These are phyloP conservation scores for Neofusicoccum parvum DNA, from an alignment of 2,329 filamentous ascomycete genomes.

Conservation along the genomic window DNA sequence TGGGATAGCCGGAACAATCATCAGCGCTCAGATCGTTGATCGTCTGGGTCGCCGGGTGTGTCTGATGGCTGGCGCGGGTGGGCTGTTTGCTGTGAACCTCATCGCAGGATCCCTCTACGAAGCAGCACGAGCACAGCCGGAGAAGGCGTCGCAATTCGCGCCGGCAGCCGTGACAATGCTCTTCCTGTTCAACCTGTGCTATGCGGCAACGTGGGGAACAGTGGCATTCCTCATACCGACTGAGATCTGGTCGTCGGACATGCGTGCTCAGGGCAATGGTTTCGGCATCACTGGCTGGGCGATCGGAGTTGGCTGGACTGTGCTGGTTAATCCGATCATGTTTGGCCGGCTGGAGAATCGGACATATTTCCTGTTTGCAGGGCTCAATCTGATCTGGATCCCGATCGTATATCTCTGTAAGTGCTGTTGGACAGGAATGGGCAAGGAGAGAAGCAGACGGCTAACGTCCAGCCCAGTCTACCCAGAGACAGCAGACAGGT, in stretches of 20 bases:
- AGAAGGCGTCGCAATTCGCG: constrained; percentile 42
- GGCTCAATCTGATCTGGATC: constrained; percentile 54
- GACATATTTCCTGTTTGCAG: constrained; percentile 57
- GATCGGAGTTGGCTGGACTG: constrained; percentile 58
- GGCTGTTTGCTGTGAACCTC: constrained; percentile 46
- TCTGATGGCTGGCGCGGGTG: constrained; percentile 43
- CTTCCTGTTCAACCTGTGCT: constrained; percentile 55
- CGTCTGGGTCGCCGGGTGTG: constrained; percentile 49
- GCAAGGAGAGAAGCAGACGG: not conserved
- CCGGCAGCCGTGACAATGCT: constrained; percentile 52
- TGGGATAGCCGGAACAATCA: constrained; percentile 55
- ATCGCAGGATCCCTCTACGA: constrained; percentile 33
- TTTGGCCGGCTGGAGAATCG: constrained; percentile 50
- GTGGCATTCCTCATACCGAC: constrained; percentile 55
- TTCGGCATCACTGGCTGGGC: constrained; percentile 64
- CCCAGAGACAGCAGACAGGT: constrained; percentile 49
- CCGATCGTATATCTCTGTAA: constrained; percentile 51
- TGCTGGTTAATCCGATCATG: constrained; percentile 57
- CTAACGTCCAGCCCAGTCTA: constrained; percentile 32
- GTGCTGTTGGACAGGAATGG: not conserved
- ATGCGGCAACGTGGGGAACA: constrained; percentile 55
- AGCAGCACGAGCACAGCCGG: constrained; percentile 20
- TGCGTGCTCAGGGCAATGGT: constrained; percentile 61
- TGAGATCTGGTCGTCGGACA: constrained; percentile 59
- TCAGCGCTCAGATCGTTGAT: constrained; percentile 55